Conservation (phyloP, 2,329 filamentous ascomycete genomes). For the Fusarium odoratissimum region DNA sequence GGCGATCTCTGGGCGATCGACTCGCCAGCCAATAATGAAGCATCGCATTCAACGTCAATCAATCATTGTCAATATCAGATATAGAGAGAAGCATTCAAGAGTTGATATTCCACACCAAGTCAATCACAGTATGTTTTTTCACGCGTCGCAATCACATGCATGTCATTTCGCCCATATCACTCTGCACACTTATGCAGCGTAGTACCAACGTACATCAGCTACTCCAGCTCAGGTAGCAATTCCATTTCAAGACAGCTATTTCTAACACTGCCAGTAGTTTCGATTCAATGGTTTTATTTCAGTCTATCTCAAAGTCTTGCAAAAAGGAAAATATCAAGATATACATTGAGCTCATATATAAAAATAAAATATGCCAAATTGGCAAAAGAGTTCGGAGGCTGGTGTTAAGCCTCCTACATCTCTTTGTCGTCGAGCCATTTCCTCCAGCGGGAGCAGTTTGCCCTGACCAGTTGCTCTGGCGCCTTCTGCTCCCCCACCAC, state of each 20-base stretch:
- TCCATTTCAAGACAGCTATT: neutral
- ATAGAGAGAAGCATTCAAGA: neutral
- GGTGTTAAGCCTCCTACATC: slow-evolving; percentile 42
- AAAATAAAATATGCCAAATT: neutral
- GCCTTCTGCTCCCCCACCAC: slow-evolving; percentile 25
- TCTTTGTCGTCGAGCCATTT: slow-evolving; percentile 30
- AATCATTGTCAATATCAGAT: accelerated
- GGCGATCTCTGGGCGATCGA: slow-evolving; percentile 38
- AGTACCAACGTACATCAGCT: neutral
- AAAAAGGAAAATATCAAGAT: neutral
- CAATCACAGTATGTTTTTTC: neutral
- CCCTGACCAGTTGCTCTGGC: slow-evolving; percentile 44
- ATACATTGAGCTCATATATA: accelerated
- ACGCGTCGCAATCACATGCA: neutral
- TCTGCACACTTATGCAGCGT: neutral
- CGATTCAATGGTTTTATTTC: accelerated
- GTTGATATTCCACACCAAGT: neutral
- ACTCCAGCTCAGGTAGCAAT: accelerated
- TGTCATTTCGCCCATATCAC: neutral
- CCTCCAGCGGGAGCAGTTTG: slow-evolving; percentile 40
- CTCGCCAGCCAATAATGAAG: slow-evolving; percentile 13
- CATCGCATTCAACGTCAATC: slow-evolving; percentile 9
- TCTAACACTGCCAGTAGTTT: neutral
- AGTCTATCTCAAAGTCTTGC: neutral
- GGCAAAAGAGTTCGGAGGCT: slow-evolving; percentile 48